Conservation (phyloP, 2,329 filamentous ascomycete species). For the Colletotrichum lini region DNA sequence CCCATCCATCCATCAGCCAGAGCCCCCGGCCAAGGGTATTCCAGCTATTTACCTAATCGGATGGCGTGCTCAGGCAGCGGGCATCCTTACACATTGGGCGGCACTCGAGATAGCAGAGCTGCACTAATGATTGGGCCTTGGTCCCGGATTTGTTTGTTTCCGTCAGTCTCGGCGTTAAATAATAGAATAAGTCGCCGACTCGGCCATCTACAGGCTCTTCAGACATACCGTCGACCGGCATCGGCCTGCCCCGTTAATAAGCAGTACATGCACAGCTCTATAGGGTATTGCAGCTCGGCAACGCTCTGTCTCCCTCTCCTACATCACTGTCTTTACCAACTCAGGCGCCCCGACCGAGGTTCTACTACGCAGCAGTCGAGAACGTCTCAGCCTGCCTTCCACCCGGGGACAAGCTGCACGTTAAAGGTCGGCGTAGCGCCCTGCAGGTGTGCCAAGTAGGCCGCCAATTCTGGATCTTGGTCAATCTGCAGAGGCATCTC, state of each 20-base stretch:
- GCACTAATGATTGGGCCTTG: not conserved
- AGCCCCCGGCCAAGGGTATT: conserved; percentile 4
- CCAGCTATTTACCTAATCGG: not conserved
- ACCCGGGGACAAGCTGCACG: conserved; percentile 53
- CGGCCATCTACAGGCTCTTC: not conserved
- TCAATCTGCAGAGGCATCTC: conserved; percentile 77
- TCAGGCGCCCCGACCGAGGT: not conserved
- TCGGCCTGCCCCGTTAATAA: not conserved
- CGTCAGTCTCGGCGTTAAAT: not conserved
- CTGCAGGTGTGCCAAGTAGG: conserved; percentile 77
- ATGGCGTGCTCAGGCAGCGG: conserved; percentile 1
- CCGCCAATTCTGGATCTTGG: conserved; percentile 78
- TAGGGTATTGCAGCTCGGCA: not conserved
- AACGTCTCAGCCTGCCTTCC: conserved; percentile 32
- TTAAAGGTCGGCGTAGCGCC: conserved; percentile 60
- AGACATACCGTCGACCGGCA: not conserved
- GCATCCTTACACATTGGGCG: conserved; percentile 9
- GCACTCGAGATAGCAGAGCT: conserved; percentile 1
- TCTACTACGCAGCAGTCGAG: not conserved
- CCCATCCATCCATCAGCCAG: not conserved
- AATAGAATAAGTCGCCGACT: not conserved
- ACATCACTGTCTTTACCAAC: not conserved
- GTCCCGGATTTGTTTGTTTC: not conserved
- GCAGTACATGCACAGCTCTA: not conserved
- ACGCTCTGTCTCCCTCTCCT: not conserved